A percentile compares a stretch with the other conserved stretches of the same genome.
Conservation (phyloP, 73 alveolate genomes). For the Tetrahymena malaccensis region DNA sequence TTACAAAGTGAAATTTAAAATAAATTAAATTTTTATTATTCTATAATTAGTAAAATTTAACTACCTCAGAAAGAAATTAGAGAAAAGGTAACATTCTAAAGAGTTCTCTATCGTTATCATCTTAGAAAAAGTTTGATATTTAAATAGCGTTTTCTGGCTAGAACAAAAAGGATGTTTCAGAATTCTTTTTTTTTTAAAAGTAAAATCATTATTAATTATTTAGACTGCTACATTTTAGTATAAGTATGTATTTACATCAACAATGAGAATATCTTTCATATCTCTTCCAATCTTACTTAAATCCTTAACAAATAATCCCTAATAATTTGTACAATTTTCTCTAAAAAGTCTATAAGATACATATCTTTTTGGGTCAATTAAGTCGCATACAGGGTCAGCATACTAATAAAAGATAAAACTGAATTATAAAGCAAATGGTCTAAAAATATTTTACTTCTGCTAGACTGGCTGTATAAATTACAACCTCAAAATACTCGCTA, state of each 20-base stretch:
- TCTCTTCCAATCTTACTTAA: slow-evolving; percentile 49
- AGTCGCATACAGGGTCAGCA: slow-evolving; percentile 60
- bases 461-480: slow-evolving; percentile 54
- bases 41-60: background rate
- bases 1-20: background rate
- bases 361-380: slow-evolving; percentile 34
- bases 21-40: no score
- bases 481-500: slow-evolving; percentile 47
- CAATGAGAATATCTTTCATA: slow-evolving; percentile 40
- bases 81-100: slow-evolving; percentile 20
- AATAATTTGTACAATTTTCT: slow-evolving; percentile 33
- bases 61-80: slow-evolving; percentile 23
- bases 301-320: slow-evolving; percentile 51
- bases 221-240: background rate
- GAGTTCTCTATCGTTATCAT: slow-evolving; percentile 37
- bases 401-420: background rate
- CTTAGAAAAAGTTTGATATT: slow-evolving; percentile 44
- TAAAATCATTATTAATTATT: background rate
- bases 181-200: slow-evolving; percentile 19
- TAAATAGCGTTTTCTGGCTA: slow-evolving; percentile 81
- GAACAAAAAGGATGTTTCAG: slow-evolving; percentile 69
- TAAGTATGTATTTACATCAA: slow-evolving; percentile 28
- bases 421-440: background rate
- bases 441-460: slow-evolving; percentile 17
- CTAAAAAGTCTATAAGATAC: slow-evolving; percentile 40